These are phyloP conservation scores for Imleria badia DNA, from an alignment of 768 basidiomycete species.

Conservation along the genomic window DNA sequence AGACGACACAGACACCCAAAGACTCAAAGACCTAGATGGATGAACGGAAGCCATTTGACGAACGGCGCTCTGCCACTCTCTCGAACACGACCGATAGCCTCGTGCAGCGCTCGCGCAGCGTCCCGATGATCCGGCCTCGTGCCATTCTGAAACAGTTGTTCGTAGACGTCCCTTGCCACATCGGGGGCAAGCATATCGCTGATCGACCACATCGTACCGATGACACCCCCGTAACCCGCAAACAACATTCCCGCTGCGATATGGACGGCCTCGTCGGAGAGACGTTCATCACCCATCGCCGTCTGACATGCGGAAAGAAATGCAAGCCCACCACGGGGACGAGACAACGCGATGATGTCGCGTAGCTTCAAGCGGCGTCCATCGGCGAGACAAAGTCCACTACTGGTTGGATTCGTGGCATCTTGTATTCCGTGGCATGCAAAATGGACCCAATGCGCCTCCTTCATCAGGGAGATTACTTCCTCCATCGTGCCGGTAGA, in stretches of 20 bases:
- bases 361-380: neutral
- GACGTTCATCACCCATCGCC: neutral
- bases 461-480: neutral
- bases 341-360: neutral
- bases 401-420: neutral
- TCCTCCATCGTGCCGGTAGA: constrained; percentile 10
- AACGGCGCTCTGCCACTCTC: neutral
- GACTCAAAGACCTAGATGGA: too few relatives aligned
- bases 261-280: neutral
- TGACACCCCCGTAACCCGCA: constrained; percentile 24
- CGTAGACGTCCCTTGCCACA: constrained; percentile 35
- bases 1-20: too few relatives aligned
- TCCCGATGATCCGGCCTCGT: neutral
- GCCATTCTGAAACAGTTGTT: neutral
- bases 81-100: neutral
- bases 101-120: neutral
- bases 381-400: neutral
- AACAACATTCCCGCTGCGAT: constrained; percentile 31
- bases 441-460: neutral
- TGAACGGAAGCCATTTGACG: too few relatives aligned
- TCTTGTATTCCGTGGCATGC: neutral
- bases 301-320: neutral
- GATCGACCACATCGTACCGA: constrained; percentile 1
- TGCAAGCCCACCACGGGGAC: neutral
- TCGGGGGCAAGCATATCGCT: constrained; percentile 29